Base-by-base conservation (phyloP, 495 filamentous ascomycete species). In the Penicillium herquei region DNA sequence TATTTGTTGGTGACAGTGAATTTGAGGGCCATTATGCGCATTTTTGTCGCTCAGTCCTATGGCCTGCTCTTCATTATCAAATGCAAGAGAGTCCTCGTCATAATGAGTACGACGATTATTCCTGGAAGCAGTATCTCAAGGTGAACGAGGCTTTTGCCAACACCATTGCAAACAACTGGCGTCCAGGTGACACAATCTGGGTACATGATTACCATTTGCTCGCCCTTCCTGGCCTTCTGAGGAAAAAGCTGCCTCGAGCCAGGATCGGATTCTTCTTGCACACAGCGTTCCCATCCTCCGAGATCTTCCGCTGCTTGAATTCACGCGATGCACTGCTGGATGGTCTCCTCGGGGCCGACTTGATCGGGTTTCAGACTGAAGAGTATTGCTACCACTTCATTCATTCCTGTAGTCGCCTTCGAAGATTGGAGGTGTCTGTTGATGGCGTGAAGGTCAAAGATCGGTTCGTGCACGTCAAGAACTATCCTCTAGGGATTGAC, bases 211-310 rank as follows among this genome's bases (percentile, higher is more conserved):
- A 96, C 63, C 92, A 96, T 59, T 81, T 96, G 9, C 78, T 95
- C 1, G 73, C 94, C 16, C 86, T 95, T 13, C 92, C 92, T 1
- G 74, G 71, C 9, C 88, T 96, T 82, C 76, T 96, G 35, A 83
- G 91, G 35, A 84, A 91, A 73, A 79, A 87, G 41, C 65, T 86
- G 4, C 91, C 92, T 1, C 82, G 90, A 51, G 91, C 90, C 10
- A 86, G 92, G 69, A 96, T 96, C 65, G 91, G 92, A 26, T 91
- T 96, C 70, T 96, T 96, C 71, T 74, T 96, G 39, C 92, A 96
- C 66, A 87, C 91, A 31, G 87, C 92, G 6, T 96, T 96, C 65
- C 91, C 91, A 1, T 96, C 92, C 0, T 96, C 91, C 8, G 91
- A 96, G 65, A 83, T 96, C 7, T 96, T 96, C 75, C 81, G 92